A percentile compares a stretch with the other conserved stretches of the same genome.
Conservation (phyloP, 352 stramenopile species). For the Pythium plurisporium region DNA sequence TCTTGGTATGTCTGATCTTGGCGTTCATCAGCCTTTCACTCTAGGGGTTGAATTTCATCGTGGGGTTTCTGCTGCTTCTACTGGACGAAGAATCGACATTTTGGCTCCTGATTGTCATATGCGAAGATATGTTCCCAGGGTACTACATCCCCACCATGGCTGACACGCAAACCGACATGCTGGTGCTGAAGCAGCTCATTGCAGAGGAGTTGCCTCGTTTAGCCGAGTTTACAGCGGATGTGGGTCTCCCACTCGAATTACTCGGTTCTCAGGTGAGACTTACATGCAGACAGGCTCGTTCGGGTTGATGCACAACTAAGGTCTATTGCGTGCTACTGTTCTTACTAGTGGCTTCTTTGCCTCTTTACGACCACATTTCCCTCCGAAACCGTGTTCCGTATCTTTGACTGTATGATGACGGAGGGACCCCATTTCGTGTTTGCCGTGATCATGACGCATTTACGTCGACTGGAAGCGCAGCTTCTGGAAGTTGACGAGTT, state of each 20-base stretch:
- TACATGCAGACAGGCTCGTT: too few relatives aligned
- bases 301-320: too few relatives aligned
- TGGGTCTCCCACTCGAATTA: slow-evolving; percentile 82
- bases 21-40: not conserved
- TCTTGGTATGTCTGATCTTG: not conserved
- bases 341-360: slow-evolving; percentile 80
- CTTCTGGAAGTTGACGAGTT: slow-evolving; percentile 58
- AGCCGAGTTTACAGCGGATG: slow-evolving; percentile 65
- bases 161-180: slow-evolving; percentile 88
- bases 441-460: slow-evolving; percentile 73
- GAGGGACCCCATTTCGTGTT: slow-evolving; percentile 83
- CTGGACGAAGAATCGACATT: slow-evolving; percentile 87
- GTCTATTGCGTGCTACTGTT: too few relatives aligned
- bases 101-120: slow-evolving; percentile 84
- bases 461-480: slow-evolving; percentile 50
- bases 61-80: slow-evolving; percentile 75
- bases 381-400: slow-evolving; percentile 79
- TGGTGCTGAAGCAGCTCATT: slow-evolving; percentile 86
- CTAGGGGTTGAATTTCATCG: slow-evolving; percentile 84
- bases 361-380: slow-evolving; percentile 90
- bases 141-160: slow-evolving; percentile 89
- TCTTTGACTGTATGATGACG: slow-evolving; percentile 87
- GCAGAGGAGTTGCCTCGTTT: slow-evolving; percentile 70
- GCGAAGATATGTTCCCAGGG: slow-evolving; percentile 85
- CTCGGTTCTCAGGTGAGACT: slow-evolving; percentile 67